Evolutionary conservation across 2,329 filamentous ascomycete genomes (phyloP).

Genomic region (Lecanicillium sp.): DNA sequence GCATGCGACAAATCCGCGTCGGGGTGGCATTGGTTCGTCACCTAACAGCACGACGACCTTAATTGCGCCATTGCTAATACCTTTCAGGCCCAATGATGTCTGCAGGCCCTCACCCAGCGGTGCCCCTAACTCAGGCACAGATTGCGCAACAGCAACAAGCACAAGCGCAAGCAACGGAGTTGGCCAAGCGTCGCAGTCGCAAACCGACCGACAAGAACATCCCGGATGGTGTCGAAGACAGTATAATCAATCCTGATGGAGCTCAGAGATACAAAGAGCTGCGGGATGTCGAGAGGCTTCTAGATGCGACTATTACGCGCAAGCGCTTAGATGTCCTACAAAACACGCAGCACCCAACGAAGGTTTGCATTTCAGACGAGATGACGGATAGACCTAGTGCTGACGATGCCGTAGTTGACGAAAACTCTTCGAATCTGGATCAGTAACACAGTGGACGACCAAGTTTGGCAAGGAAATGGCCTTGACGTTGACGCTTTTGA

Average conservation of each 20-base stretch:
- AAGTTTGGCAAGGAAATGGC: constrained; percentile 76
- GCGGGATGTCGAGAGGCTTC: constrained; percentile 75
- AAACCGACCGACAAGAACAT: constrained; percentile 95
- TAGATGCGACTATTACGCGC: constrained; percentile 90
- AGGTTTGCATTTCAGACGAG: constrained; percentile 34
- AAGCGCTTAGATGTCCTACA: constrained; percentile 90
- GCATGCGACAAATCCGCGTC: constrained; percentile 39
- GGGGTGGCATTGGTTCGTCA: constrained; percentile 45
- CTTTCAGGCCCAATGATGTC: constrained; percentile 48
- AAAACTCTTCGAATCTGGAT: constrained; percentile 90
- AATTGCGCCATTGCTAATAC: constrained; percentile 9
- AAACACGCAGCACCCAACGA: constrained; percentile 64
- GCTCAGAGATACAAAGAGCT: constrained; percentile 76
- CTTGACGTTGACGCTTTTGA: constrained; percentile 71
- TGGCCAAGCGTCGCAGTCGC: constrained; percentile 71
- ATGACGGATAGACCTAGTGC: neutral
- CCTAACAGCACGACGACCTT: constrained; percentile 4
- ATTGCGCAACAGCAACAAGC: constrained; percentile 43
- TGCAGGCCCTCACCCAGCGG: constrained; percentile 40
- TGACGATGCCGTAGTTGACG: constrained; percentile 46
- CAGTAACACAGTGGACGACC: constrained; percentile 88
- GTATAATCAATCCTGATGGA: constrained; percentile 68
- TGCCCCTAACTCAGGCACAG: constrained; percentile 47
- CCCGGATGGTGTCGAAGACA: constrained; percentile 79
- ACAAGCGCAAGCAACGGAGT: constrained; percentile 50